These are phyloP conservation scores for Fraxinus latifolia DNA, from an alignment of 305 asterid genomes.

Conservation along the genomic window DNA sequence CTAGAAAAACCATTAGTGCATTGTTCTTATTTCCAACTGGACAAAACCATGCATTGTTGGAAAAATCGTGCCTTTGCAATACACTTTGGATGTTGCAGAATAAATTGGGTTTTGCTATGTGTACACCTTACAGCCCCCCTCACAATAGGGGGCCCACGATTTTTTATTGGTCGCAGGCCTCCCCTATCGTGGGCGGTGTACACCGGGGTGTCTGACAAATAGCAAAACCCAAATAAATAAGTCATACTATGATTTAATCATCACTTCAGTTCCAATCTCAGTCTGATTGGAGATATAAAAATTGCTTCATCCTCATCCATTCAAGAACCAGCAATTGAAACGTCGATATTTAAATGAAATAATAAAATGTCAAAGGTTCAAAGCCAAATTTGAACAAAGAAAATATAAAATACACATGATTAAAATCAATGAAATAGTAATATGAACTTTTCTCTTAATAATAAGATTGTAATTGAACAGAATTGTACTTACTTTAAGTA, in stretches of 20 bases:
- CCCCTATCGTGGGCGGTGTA: background rate
- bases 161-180: background rate
- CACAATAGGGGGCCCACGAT: background rate
- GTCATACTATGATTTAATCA: background rate
- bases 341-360: background rate
- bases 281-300: background rate
- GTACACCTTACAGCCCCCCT: background rate
- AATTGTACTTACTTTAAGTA: background rate
- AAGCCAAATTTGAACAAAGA: background rate
- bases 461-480: background rate
- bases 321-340: background rate
- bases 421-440: background rate
- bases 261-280: background rate
- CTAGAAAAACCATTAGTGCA: background rate
- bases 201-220: background rate
- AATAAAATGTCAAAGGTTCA: background rate
- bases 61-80: background rate
- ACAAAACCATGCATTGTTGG: background rate
- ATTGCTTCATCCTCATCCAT: background rate
- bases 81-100: background rate
- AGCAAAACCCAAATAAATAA: background rate
- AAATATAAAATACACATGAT: background rate
- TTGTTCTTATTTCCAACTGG: background rate
- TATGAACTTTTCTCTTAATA: background rate
- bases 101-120: background rate